phyloP scores from a whole-genome alignment of 768 basidiomycete species.

The Rhodotorula taiwanensis region DNA sequence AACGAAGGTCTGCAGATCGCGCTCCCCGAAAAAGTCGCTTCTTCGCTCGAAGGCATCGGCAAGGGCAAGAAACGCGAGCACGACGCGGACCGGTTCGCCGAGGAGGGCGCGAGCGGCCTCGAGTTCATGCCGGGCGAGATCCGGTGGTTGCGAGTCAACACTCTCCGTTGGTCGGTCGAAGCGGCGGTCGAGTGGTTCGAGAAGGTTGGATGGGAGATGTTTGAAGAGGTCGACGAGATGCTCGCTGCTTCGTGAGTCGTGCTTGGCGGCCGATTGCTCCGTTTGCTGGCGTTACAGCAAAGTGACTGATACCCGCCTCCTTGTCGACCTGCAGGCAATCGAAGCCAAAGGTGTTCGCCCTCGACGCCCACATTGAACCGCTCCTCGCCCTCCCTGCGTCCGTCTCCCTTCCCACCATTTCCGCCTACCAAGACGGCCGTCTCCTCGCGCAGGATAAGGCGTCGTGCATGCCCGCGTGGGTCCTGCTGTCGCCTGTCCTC shows the following conservation, averaged over 20 bases:
- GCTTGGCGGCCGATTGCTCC: not conserved
- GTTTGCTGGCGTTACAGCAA: slow-evolving; percentile 10
- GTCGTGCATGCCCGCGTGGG: slow-evolving; percentile 86
- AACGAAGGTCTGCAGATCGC: slow-evolving; percentile 51
- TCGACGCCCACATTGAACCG: slow-evolving; percentile 73
- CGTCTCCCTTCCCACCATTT: slow-evolving; percentile 60
- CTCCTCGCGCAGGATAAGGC: slow-evolving; percentile 96
- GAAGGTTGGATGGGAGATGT: slow-evolving; percentile 33
- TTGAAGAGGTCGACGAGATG: slow-evolving; percentile 34
- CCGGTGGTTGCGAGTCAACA: slow-evolving; percentile 79
- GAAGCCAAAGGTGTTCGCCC: slow-evolving; percentile 55
- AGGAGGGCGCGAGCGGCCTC: slow-evolving; percentile 15
- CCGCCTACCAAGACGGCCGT: slow-evolving; percentile 66
- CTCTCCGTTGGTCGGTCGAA: slow-evolving; percentile 58
- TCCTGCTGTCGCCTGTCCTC: slow-evolving; percentile 67
- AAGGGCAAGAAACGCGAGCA: slow-evolving; percentile 36
- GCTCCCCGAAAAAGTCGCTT: slow-evolving; percentile 28
- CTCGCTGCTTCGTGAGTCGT: slow-evolving; percentile 33
- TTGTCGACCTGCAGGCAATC: slow-evolving; percentile 27
- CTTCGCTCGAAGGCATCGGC: slow-evolving; percentile 33
- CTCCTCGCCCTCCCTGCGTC: slow-evolving; percentile 67
- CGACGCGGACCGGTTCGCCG: slow-evolving; percentile 23
- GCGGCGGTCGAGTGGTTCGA: slow-evolving; percentile 54
- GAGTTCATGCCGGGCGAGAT: slow-evolving; percentile 29
- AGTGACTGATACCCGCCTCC: too few species aligned